These are phyloP conservation scores for Penicillium psychrosexuale DNA, from an alignment of 2,329 filamentous ascomycete genomes.

Conservation along the genomic window DNA sequence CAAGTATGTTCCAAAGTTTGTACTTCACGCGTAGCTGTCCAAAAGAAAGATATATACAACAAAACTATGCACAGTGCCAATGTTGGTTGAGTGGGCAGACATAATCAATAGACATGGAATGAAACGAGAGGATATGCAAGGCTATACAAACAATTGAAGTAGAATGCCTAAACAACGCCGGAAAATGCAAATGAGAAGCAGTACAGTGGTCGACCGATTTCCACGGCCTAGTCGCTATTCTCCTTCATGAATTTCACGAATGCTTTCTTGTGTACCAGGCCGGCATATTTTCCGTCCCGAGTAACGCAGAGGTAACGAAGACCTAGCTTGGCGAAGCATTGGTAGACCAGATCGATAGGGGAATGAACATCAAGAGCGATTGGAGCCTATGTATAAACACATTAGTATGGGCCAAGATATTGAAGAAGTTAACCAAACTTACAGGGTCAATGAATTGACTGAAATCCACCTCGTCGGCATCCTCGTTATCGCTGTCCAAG, in stretches of 20 bases:
- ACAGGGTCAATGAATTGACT: slow-evolving; percentile 87
- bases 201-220: background rate
- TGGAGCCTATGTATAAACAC: slow-evolving; percentile 57
- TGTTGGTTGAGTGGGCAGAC: background rate
- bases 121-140: slow-evolving; percentile 14
- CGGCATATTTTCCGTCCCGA: slow-evolving; percentile 77
- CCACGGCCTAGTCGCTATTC: slow-evolving; percentile 55
- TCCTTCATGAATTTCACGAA: slow-evolving; percentile 95
- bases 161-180: background rate
- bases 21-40: background rate
- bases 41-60: background rate
- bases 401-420: background rate
- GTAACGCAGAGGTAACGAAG: slow-evolving; percentile 89
- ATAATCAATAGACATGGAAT: background rate
- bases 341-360: slow-evolving; percentile 92
- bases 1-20: background rate
- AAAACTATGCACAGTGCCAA: background rate
- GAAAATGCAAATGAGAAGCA: slow-evolving; percentile 8
- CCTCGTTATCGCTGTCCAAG: slow-evolving; percentile 61
- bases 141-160: slow-evolving; percentile 15
- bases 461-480: slow-evolving; percentile 72
- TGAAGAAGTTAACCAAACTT: slow-evolving; percentile 31
- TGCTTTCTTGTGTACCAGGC: slow-evolving; percentile 94
- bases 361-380: slow-evolving; percentile 83
- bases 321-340: slow-evolving; percentile 92